phyloP scores from a whole-genome alignment of 768 basidiomycete genomes.

The Fibroporia radiculosa region DNA sequence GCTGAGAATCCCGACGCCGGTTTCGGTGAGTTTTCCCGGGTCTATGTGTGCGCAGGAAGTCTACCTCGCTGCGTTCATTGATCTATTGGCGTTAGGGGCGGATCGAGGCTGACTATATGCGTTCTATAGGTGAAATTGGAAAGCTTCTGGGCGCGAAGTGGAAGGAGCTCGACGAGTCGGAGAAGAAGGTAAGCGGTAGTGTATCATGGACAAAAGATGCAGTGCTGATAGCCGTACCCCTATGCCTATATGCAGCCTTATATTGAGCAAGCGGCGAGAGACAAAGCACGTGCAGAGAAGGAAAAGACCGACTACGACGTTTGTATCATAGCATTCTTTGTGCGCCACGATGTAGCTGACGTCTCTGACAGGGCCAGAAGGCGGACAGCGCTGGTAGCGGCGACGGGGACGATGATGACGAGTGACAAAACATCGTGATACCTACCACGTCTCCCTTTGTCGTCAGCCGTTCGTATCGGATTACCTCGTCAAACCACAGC shows the following conservation, averaged over 20 bases:
- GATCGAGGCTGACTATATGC: constrained; percentile 4
- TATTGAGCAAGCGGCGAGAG: constrained; percentile 74
- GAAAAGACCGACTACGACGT: constrained; percentile 54
- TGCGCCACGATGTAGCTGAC: neutral
- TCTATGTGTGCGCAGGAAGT: constrained; percentile 2
- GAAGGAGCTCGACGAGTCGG: constrained; percentile 88
- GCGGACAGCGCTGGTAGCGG: constrained; percentile 29
- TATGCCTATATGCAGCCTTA: constrained; percentile 56
- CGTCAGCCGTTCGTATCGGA: neutral
- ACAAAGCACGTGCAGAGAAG: constrained; percentile 82
- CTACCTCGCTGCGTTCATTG: constrained; percentile 1
- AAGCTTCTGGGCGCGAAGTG: constrained; percentile 94
- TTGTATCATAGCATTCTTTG: constrained; percentile 14
- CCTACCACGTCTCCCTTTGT: constrained; percentile 4
- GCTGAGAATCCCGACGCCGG: constrained; percentile 89
- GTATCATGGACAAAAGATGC: neutral
- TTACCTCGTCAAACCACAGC: neutral
- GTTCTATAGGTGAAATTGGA: constrained; percentile 71
- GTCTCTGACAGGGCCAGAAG: constrained; percentile 28
- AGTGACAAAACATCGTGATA: constrained; percentile 2
- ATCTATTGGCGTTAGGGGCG: too few species aligned
- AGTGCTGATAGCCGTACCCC: neutral
- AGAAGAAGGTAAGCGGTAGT: constrained; percentile 67
- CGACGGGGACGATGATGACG: constrained; percentile 39
- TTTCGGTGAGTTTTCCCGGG: constrained; percentile 53